These are phyloP conservation scores for Colletotrichum plurivorum DNA, from an alignment of 2,329 filamentous ascomycete genomes.

Conservation along the genomic window DNA sequence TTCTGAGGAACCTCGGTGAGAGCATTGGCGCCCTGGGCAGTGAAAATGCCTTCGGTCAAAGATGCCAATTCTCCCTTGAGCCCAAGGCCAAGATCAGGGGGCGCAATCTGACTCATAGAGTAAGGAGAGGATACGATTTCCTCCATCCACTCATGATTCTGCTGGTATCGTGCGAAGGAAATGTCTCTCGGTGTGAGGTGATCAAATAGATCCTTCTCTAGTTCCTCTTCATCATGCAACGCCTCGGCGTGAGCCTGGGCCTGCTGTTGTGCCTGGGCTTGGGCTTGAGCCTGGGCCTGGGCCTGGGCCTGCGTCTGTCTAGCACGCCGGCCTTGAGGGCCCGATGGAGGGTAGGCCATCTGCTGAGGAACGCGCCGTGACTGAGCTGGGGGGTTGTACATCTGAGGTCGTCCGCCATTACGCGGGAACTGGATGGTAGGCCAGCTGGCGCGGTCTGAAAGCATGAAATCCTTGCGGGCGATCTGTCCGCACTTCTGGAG, in stretches of 20 bases:
- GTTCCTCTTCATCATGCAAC: conserved; percentile 82
- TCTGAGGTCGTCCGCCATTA: conserved; percentile 64
- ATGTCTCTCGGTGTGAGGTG: conserved; percentile 91
- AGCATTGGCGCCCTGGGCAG: conserved; percentile 71
- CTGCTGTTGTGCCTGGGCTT: conserved; percentile 45
- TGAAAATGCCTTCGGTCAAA: conserved; percentile 88
- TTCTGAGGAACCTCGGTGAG: conserved; percentile 64
- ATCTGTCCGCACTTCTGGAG: conserved; percentile 85
- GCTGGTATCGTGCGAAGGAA: conserved; percentile 87
- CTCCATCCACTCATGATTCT: conserved; percentile 99
- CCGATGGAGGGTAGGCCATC: conserved; percentile 73
- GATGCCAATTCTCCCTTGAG: conserved; percentile 85
- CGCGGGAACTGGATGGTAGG: conserved; percentile 82
- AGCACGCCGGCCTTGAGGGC: conserved; percentile 51
- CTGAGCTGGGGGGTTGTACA: conserved; percentile 59
- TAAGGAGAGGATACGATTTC: conserved; percentile 95
- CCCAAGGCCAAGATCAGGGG: conserved; percentile 89
- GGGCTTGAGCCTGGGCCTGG: conserved; percentile 55
- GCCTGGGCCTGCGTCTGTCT: conserved; percentile 54
- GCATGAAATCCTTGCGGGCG: conserved; percentile 92
- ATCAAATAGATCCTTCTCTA: conserved; percentile 87
- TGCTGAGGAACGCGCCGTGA: conserved; percentile 68
- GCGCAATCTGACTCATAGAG: conserved; percentile 85
- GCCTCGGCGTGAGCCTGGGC: conserved; percentile 44
- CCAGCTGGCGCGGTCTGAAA: conserved; percentile 91